A percentile compares a stretch with the other conserved stretches of the same genome.
These are phyloP conservation scores for Eremothecium sinecaudum DNA, from an alignment of 1,139 yeast genomes.

Conservation along the genomic window DNA sequence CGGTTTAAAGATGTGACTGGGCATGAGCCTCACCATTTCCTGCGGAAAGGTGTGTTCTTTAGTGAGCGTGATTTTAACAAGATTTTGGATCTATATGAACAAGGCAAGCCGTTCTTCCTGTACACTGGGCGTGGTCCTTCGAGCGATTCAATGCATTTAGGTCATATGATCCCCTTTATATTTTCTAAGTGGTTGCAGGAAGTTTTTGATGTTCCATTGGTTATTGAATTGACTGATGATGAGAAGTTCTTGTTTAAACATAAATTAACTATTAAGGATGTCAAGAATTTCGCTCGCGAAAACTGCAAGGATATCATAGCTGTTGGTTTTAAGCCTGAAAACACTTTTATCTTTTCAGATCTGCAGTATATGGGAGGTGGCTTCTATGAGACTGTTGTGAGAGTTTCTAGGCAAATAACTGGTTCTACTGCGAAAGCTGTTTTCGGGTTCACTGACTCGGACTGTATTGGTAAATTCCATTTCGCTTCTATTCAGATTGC, in stretches of 20 bases:
- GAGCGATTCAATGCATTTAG: slow-evolving; percentile 89
- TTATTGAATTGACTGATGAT: slow-evolving; percentile 92
- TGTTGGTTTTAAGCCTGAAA: slow-evolving; percentile 88
- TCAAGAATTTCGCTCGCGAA: slow-evolving; percentile 63
- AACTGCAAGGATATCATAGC: slow-evolving; percentile 93
- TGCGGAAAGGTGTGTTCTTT: slow-evolving; percentile 87
- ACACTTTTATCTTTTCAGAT: slow-evolving; percentile 91
- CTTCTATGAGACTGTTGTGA: slow-evolving; percentile 87
- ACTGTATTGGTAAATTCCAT: slow-evolving; percentile 88
- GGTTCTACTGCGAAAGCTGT: slow-evolving; percentile 94
- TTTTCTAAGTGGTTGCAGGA: slow-evolving; percentile 98
- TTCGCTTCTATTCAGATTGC: slow-evolving; percentile 96
- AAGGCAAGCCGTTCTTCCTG: slow-evolving; percentile 88
- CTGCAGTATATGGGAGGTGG: slow-evolving; percentile 87
- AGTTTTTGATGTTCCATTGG: slow-evolving; percentile 93
- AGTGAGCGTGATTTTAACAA: slow-evolving; percentile 78
- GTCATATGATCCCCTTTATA: slow-evolving; percentile 91
- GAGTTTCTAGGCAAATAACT: slow-evolving; percentile 91
- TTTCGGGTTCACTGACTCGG: slow-evolving; percentile 94
- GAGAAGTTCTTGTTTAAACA: slow-evolving; percentile 94
- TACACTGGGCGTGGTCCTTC: slow-evolving; percentile 99
- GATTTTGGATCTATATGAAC: slow-evolving; percentile 83
- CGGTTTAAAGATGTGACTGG: slow-evolving; percentile 82
- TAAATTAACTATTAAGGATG: slow-evolving; percentile 80
- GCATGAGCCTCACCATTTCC: slow-evolving; percentile 81